Conservation (phyloP, 192 early-diverging fungal genomes). For the Geranomyces variabilis region DNA sequence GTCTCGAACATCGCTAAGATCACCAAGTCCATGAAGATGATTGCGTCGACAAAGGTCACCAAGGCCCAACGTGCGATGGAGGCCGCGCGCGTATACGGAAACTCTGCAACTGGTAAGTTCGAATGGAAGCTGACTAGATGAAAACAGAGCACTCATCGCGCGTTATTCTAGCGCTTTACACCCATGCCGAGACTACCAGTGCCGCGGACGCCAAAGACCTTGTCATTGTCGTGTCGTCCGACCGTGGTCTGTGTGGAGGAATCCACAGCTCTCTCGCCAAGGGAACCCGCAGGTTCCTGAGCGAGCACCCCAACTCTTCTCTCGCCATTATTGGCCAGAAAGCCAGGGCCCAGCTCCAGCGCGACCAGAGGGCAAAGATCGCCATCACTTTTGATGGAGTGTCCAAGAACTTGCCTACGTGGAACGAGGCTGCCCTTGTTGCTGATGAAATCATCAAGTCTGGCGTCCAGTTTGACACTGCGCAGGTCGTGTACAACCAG, state of each 20-base stretch:
- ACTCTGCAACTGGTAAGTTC: conserved; percentile 61
- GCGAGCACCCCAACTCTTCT: conserved; percentile 53
- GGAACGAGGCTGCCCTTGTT: conserved; percentile 82
- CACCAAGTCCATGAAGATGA: conserved; percentile 99
- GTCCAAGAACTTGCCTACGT: conserved; percentile 85
- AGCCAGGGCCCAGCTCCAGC: conserved; percentile 87
- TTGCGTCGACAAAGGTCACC: conserved; percentile 98
- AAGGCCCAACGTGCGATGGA: conserved; percentile 91
- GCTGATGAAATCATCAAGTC: conserved; percentile 73
- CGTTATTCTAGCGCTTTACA: conserved; percentile 78
- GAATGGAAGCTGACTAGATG: too few species aligned
- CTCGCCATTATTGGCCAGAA: conserved; percentile 84
- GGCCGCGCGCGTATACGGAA: conserved; percentile 77
- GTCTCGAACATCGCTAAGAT: conserved; percentile 99
- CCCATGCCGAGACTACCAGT: conserved; percentile 71
- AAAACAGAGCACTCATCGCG: too few species aligned
- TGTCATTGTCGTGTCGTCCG: conserved; percentile 84
- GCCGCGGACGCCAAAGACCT: conserved; percentile 68
- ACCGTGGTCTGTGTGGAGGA: conserved; percentile 98
- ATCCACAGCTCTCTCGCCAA: conserved; percentile 95
- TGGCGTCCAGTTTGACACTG: conserved; percentile 64
- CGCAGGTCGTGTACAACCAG: conserved; percentile 88
- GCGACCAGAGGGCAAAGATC: conserved; percentile 77
- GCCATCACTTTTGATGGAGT: conserved; percentile 88
- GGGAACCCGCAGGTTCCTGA: conserved; percentile 70